Base-by-base conservation (phyloP, 1,139 yeast genomes). In the Suhomyces anneliseae region DNA sequence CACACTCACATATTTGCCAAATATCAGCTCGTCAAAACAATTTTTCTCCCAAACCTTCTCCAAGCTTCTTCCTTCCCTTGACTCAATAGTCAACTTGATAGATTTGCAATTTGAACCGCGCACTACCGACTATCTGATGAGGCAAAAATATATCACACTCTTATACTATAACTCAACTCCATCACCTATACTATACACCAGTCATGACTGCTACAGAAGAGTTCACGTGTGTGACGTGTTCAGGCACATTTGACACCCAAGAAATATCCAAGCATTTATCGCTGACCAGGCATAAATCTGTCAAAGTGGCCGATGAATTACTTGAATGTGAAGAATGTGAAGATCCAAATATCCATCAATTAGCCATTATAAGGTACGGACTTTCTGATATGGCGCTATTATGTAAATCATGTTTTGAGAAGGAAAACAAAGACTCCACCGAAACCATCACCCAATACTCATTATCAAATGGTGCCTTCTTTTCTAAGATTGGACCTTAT, bases 271-370 rank as follows among this genome's bases (percentile, higher is more conserved):
- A 70, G 53, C 88, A 83, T 62, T 66, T 81, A 32, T 68, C 81
- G 1, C 44, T 74, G 1, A 76, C 85, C 0, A 71, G 86, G 50
- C 88, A 83, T 65, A 81, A 79, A 55, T 61, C 74, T 0, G 75
- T 81, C 7, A 54, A 51, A 43, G 68, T 67, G 50, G 61, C 60
- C 7, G 71, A 66, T 31, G 83, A 81, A 54, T 60, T 64, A 9
- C 59, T 83, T 9, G 73, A 70, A 51, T 83, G 88, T 61, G 85
- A 81, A 57, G 79, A 76, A 40, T 82, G 88, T 61, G 71, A 70
- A 19, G 81, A 80, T 56, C 58, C 70, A 40, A 82, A 81, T 57
- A 72, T 83, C 40, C 85, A 81, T 58, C 79, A 77, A 54, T 63
- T 82, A 43, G 70, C 69, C 43, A 69, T 83, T 38, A 65, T 78